These are phyloP conservation scores for Paraphysoderma sedebokerense DNA, from an alignment of 371 early-diverging fungal genomes.

Conservation along the genomic window DNA sequence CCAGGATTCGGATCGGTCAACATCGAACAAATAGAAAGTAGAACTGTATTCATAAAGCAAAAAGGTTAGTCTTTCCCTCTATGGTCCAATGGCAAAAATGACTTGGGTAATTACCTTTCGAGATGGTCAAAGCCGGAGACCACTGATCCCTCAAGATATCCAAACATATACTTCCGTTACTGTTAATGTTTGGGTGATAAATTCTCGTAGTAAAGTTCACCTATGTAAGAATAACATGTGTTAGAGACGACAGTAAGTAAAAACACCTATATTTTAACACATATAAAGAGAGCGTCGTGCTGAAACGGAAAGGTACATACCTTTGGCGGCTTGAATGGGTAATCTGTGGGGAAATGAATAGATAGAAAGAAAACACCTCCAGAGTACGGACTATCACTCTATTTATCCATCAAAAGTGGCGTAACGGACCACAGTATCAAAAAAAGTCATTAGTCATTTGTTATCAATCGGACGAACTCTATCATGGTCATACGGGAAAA, in stretches of 20 bases:
- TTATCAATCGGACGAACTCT: too few relatives aligned
- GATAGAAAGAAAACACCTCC: slow-evolving; percentile 93
- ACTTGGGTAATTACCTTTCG: slow-evolving; percentile 43
- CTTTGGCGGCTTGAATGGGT: slow-evolving; percentile 99
- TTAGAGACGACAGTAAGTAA: background rate
- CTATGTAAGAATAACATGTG: slow-evolving; percentile 11
- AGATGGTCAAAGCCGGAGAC: slow-evolving; percentile 97
- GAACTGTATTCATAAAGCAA: slow-evolving; percentile 30
- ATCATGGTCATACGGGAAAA: too few relatives aligned
- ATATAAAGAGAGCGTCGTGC: background rate
- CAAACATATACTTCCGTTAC: slow-evolving; percentile 95
- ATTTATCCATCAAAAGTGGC: too few relatives aligned
- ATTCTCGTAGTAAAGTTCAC: slow-evolving; percentile 93
- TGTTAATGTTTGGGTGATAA: slow-evolving; percentile 99
- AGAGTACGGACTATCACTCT: too few relatives aligned
- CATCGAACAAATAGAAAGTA: slow-evolving; percentile 91
- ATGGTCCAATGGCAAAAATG: background rate
- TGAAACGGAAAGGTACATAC: slow-evolving; percentile 10
- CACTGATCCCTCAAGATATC: slow-evolving; percentile 97
- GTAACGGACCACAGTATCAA: too few relatives aligned
- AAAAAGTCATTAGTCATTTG: too few relatives aligned
- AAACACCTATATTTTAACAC: background rate
- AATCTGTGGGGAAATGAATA: slow-evolving; percentile 97
- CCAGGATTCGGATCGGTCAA: slow-evolving; percentile 97
- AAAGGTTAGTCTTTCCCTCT: background rate